Conservation (phyloP, 257 asterid genomes). For the Gentiana straminea region DNA sequence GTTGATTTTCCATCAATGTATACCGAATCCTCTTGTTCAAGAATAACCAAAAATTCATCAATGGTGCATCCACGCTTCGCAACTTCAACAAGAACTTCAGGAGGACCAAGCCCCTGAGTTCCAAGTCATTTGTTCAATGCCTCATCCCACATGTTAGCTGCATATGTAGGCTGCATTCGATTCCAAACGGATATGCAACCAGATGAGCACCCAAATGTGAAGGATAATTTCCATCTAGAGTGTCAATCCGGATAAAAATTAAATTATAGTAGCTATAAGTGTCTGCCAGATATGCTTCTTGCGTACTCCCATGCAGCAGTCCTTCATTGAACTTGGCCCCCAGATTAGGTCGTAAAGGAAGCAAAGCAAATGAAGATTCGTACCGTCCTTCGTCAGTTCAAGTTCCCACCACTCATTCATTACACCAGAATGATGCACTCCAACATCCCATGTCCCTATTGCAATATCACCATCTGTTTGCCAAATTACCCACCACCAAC, state of each 20-base stretch:
- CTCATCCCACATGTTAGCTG: slow-evolving; percentile 85
- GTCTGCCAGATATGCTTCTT: slow-evolving; percentile 59
- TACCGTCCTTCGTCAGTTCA: slow-evolving; percentile 65
- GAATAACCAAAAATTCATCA: slow-evolving; percentile 66
- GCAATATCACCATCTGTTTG: no score
- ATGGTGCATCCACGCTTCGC: slow-evolving; percentile 80
- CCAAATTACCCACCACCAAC: no score
- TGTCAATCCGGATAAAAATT: slow-evolving; percentile 94
- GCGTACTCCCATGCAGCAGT: slow-evolving; percentile 94
- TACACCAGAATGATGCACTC: no score
- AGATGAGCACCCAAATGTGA: slow-evolving; percentile 77
- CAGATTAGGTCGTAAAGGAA: slow-evolving; percentile 69
- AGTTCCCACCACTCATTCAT: slow-evolving; percentile 88
- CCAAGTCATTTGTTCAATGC: slow-evolving; percentile 90
- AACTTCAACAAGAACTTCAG: slow-evolving; percentile 78
- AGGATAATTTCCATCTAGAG: slow-evolving; percentile 64
- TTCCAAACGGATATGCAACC: slow-evolving; percentile 90
- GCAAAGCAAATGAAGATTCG: slow-evolving; percentile 81
- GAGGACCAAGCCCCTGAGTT: slow-evolving; percentile 63
- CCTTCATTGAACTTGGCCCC: slow-evolving; percentile 69
- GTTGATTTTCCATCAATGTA: slow-evolving; percentile 80
- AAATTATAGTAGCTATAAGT: slow-evolving; percentile 90
- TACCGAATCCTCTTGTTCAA: slow-evolving; percentile 82
- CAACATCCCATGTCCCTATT: no score
- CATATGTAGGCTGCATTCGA: slow-evolving; percentile 71